Conservation (phyloP, 2,329 filamentous ascomycete genomes). For the Aspergillus sp. region DNA sequence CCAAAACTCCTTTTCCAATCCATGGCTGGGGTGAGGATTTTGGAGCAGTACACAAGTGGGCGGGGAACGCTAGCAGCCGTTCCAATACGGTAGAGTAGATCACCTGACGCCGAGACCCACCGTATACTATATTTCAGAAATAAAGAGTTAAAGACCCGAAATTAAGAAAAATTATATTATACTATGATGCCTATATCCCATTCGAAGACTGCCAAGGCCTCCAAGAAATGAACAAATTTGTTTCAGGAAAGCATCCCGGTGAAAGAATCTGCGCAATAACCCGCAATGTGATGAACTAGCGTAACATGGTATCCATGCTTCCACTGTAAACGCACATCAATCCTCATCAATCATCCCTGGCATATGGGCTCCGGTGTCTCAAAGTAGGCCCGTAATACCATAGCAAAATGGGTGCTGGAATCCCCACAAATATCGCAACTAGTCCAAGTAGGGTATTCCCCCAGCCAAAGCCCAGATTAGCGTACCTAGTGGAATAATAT, state of each 20-base stretch:
- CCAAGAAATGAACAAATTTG: too few species aligned
- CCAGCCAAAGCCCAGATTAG: neutral
- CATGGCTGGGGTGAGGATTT: slow-evolving; percentile 2
- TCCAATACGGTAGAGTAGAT: neutral
- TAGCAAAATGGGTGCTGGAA: neutral
- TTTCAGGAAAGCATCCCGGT: too few species aligned
- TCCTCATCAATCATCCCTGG: neutral
- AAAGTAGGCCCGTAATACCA: neutral
- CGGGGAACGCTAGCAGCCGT: neutral
- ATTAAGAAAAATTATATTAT: too few species aligned
- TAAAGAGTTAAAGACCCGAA: too few species aligned
- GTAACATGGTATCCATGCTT: too few species aligned
- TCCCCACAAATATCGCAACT: neutral
- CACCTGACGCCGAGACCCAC: neutral
- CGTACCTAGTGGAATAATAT: neutral
- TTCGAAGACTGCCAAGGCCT: too few species aligned
- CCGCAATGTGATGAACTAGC: too few species aligned
- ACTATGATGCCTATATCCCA: too few species aligned
- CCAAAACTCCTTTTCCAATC: slow-evolving; percentile 55
- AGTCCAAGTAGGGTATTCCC: neutral
- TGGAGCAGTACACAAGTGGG: neutral
- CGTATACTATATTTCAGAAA: too few species aligned
- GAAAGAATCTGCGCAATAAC: too few species aligned
- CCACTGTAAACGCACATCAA: too few species aligned
- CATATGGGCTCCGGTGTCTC: neutral